These are phyloP conservation scores for Ormosia semicastrata DNA, from an alignment of 306 rosid species.

Conservation along the genomic window DNA sequence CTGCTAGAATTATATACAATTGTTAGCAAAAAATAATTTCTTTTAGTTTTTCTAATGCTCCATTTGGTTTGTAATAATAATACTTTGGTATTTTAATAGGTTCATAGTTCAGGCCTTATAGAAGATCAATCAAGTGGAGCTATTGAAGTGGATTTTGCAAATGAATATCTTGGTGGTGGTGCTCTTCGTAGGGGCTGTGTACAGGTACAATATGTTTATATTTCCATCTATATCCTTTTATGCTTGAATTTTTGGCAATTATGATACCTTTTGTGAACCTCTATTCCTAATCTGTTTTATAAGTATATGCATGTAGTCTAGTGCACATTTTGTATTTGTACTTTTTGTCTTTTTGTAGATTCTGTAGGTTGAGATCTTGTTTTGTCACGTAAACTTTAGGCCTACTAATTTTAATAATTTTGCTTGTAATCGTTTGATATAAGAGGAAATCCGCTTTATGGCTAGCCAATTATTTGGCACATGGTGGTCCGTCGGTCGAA, in stretches of 20 bases:
- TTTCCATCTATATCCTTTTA: background rate
- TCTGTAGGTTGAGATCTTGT: constrained; percentile 22
- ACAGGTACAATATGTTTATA: no score
- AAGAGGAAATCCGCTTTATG: constrained; percentile 99
- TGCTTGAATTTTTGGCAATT: background rate
- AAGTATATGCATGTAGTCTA: background rate
- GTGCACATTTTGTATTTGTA: background rate
- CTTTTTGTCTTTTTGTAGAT: constrained; percentile 12
- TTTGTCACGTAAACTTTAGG: background rate
- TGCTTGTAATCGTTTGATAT: constrained; percentile 23
- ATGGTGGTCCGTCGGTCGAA: no score
- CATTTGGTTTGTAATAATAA: no score
- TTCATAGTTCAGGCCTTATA: no score
- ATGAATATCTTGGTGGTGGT: no score
- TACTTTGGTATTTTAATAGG: no score
- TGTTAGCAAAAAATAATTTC: no score
- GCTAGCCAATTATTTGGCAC: constrained; percentile 79
- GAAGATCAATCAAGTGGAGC: no score
- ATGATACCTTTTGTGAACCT: background rate
- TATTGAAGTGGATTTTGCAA: no score
- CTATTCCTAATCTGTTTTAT: constrained; percentile 7
- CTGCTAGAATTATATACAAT: no score
- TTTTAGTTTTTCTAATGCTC: no score
- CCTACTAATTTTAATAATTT: constrained; percentile 2
- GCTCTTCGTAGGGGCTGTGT: no score